Evolutionary conservation across 2,329 filamentous ascomycete genomes (phyloP), one percentile per base, ranked within the genome.

Genomic region (Calonectria pseudoturangicola): DNA sequence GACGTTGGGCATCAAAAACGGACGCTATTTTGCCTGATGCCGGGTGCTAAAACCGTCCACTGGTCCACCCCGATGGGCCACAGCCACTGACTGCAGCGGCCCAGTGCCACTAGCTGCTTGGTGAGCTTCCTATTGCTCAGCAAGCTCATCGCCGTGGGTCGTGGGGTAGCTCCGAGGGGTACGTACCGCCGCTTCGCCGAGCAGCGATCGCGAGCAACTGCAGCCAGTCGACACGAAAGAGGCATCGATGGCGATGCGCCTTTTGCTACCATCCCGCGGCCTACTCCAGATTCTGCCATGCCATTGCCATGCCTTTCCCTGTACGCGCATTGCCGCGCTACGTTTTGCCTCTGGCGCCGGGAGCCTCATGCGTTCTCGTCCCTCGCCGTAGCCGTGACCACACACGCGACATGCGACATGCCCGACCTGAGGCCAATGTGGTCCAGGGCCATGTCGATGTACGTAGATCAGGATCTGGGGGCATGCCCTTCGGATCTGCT

Each of bases 1-100:
- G 56, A 71, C 71, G 77, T 80, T 80, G 78, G 78, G 78, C 78
- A 80, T 73, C 78, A 80, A 79, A 60, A 66, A 74, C 75, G 73
- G 73, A 78, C 76, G 78, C 78, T 79, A 78, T 62, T 62, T 66
- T 69, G 72, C 72, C 72, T 71, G 69, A 73, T 64, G 65, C 72
- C 66, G 60, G 66, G 50, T 69, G 65, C 69, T 73, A 72, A 65
- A 67, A 74, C 66, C 68, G 73, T 68, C 74, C 68, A 60, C 74
- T 77, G 73, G 71, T 66, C 68, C 71, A 73, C 68, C 21, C 51
- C 51, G 50, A 68, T 65, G 70, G 70, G 48, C 70, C 69, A 72
- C 39, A 60, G 43, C 66, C 69, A 72, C 66, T 71, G 76, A 75
- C 70, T 79, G 77, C 75, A 77, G 79, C 77, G 75, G 74, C 78